A percentile compares a stretch with the other conserved stretches of the same genome.
Conservation (phyloP, 768 basidiomycete genomes). For the Tricholomella constricta region DNA sequence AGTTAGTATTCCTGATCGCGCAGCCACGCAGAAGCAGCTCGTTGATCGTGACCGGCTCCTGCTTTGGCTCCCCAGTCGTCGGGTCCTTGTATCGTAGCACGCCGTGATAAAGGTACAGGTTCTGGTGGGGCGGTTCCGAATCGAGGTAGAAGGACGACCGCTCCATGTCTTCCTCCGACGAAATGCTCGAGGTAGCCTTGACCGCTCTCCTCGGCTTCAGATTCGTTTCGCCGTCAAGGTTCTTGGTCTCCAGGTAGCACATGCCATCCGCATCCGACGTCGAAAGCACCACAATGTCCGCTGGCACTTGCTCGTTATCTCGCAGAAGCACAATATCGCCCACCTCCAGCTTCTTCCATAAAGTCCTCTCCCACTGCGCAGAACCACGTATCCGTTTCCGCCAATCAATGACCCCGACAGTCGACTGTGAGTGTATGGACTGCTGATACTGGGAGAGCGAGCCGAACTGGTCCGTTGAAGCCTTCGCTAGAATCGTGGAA, state of each 20-base stretch:
- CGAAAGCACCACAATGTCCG: constrained; percentile 90
- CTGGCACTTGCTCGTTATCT: constrained; percentile 96
- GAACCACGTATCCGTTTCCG: constrained; percentile 64
- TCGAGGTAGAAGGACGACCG: constrained; percentile 86
- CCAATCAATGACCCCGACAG: constrained; percentile 82
- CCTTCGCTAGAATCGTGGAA: constrained; percentile 30
- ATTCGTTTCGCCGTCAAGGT: constrained; percentile 97
- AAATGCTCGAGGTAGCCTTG: constrained; percentile 72
- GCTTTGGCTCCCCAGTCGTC: constrained; percentile 49
- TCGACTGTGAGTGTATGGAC: constrained; percentile 56
- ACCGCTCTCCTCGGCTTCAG: constrained; percentile 83
- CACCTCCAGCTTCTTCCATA: constrained; percentile 99
- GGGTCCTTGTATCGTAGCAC: constrained; percentile 75
- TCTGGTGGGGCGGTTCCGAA: constrained; percentile 91
- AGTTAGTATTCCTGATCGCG: constrained; percentile 83
- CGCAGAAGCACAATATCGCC: constrained; percentile 91
- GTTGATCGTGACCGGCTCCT: constrained; percentile 83
- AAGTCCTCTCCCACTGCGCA: constrained; percentile 89
- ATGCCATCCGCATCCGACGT: constrained; percentile 90
- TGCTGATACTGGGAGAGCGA: constrained; percentile 56
- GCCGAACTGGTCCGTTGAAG: constrained; percentile 35
- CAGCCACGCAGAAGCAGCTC: constrained; percentile 92
- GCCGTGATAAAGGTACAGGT: constrained; percentile 88
- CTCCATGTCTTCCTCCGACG: constrained; percentile 88
- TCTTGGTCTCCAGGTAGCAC: constrained; percentile 98